Base-by-base conservation (phyloP, 1,139 yeast genomes). In the Candida tunisiensis region DNA sequence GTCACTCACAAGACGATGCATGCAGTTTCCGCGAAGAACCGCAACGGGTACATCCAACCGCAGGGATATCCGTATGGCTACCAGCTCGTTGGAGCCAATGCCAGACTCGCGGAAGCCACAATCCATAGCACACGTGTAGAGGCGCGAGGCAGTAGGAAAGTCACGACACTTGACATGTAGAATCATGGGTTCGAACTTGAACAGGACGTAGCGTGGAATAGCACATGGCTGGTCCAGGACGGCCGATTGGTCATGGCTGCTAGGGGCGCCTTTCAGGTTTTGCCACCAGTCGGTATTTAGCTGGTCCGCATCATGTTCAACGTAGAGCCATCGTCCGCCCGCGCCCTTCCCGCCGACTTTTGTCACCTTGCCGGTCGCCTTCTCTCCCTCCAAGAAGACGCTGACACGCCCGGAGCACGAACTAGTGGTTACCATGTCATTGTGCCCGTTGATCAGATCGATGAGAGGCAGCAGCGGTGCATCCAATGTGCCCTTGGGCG, bases 21-120 rank as follows among this genome's bases (percentile, higher is more conserved):
- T 36, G n/a, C 24, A 14, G 19, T 17, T 16, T 16, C 51, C 55
- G 10, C 53, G 47, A 8, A 62, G 47, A 35, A 53, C 68, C 0
- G 82, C 93, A 19, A 79, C 64, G 0, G 93, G 93, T 0, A 72
- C 58, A 46, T 79, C 92, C 17, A 79, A 49, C 38, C 68, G 67
- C 31, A 79, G 71, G 9, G 78, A 69, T 4, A 69, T 74, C 36
- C 92, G 57, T 14, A 79, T 71, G 0, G 80, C 93, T 3, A 79
- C 93, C n/a, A 74, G 58, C 40, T 70, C 65, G 40, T 78, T 78
- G 23, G 73, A 63, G 4, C 92, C 91, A 28, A 80, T 78, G 1
- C 94, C 94, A 20, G 80, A 65, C 48, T 80, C 94, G 41, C 94
- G 58, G 42, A 75, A 82, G 6, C 94, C 94, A 49, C 88, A 73